Conservation (phyloP, 768 basidiomycete genomes). For the Boletus pseudo-olivaceus region DNA sequence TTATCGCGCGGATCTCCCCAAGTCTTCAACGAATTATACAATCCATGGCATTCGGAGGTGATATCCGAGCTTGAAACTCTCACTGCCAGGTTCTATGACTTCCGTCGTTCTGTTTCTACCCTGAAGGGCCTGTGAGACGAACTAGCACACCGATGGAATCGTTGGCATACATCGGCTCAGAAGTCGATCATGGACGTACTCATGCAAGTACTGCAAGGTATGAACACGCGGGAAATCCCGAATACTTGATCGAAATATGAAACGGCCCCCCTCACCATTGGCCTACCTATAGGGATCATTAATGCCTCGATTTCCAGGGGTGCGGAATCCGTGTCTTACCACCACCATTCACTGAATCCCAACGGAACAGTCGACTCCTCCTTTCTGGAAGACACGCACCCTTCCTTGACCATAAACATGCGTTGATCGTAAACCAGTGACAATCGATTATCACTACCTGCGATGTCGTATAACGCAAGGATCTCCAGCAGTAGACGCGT, state of each 20-base stretch:
- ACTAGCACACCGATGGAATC: slow-evolving; percentile 16
- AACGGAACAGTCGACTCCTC: slow-evolving; percentile 36
- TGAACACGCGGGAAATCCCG: slow-evolving; percentile 35
- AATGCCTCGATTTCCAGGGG: slow-evolving; percentile 14
- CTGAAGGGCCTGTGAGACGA: slow-evolving; percentile 32
- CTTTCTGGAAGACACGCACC: slow-evolving; percentile 35
- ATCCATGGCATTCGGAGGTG: slow-evolving; percentile 20
- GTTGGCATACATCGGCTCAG: neutral
- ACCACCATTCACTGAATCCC: slow-evolving; percentile 40
- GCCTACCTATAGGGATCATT: slow-evolving; percentile 24
- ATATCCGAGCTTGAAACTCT: slow-evolving; percentile 14
- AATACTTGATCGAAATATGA: slow-evolving; percentile 45
- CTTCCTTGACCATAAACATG: slow-evolving; percentile 21
- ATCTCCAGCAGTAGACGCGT: slow-evolving; percentile 40
- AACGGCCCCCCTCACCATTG: slow-evolving; percentile 29
- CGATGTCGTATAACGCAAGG: slow-evolving; percentile 40
- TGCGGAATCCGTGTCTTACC: slow-evolving; percentile 30
- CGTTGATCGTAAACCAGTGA: slow-evolving; percentile 6
- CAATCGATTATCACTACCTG: slow-evolving; percentile 31
- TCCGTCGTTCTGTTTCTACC: slow-evolving; percentile 24
- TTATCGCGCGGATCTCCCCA: slow-evolving; percentile 25
- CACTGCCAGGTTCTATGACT: slow-evolving; percentile 7
- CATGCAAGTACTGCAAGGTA: slow-evolving; percentile 25
- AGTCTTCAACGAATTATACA: slow-evolving; percentile 26
- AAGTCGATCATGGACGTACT: slow-evolving; percentile 17